Base-by-base conservation (phyloP, 352 stramenopile genomes). In the Phytopythium kandeliae region DNA sequence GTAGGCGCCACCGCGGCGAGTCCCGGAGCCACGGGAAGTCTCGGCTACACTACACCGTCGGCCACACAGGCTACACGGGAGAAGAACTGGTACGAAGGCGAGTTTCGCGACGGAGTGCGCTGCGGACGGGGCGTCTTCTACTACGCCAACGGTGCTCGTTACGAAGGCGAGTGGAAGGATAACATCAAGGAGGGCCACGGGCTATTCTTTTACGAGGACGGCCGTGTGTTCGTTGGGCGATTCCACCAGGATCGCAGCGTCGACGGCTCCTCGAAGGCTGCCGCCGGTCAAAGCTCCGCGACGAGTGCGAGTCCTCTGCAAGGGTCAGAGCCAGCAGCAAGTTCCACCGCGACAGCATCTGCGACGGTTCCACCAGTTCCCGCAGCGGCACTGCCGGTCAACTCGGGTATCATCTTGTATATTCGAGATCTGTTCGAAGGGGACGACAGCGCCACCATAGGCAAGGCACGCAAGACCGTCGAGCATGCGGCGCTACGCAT, bases 41-140 rank as follows among this genome's bases (percentile, higher is more conserved):
- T 19, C 4, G 21, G 38, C 11, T n/a, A 7, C 38, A 6, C 24
- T 30, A 52, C 8, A 57, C 43, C 28, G 43, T 13, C 42, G 38
- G 48, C 51, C 19, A 19, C 10, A 31, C 46, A 41, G 9, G 26
- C 25, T 33, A 52, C 75, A 17, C 58, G 67, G 31, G 63, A 85
- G 51, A 80, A 84, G 45, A 93, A 93, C 57, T 93, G 83, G 58
- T 96, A 95, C 69, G 63, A 89, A 58, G 87, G 87, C n/a, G 64
- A 86, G 40, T 95, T 89, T 49, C 48, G 49, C 8, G 30, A 71
- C 43, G 88, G 86, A 0, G 50, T 86, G 7, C 81, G 83, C 22
- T 63, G 90, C 49, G 85, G 83, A 7, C 45, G 63, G 24, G 88
- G 88, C 0, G 67, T 71, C 0, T 96, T 97, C 47, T 87, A 83